Evolutionary conservation across 345 rosid genomes (phyloP), one percentile per base, ranked within the genome.

Genomic region (Eucalyptus cloeziana): DNA sequence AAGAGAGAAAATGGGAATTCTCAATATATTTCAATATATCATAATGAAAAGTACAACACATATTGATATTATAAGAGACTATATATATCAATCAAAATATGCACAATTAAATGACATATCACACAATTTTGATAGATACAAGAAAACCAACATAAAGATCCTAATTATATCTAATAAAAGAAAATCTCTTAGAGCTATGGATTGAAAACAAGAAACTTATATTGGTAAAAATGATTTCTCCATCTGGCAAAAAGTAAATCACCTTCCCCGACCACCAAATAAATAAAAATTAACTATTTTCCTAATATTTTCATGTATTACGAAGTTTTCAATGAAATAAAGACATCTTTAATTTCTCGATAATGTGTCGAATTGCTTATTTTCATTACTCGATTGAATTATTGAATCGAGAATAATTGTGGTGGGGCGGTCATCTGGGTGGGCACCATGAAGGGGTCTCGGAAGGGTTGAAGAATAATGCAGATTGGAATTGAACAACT

Each of bases 221-320:
- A 56, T 56, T 2, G 62, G 62, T 5, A 4, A 24, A 24, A 9
- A 2, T 56, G 62, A 56, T 22, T 56, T 22, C 30, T 56, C 6
- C 12, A 21, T 56, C 60, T 4, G 3, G 8, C 13, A 56, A 56
- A 56, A 56, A 22, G 13, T 8, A 56, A 56, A 56, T 56, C 62
- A 56, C 62, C 13, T 56, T 56, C 62, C 30, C 0, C 0, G 4
- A 56, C 1, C 0, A 56, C 12, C 13, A 24, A 24, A 56, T 24
- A 56, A 24, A 24, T 24, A 56, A 56, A 56, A 56, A 56, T 6
- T 9, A 56, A 56, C 5, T 24, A 24, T 24, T 56, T 0, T 56
- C 12, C 13, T 56, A 56, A 56, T 56, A 10, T 56, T 56, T 56
- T 56, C 6, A 56, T 24, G 27, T 56, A 56, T 9, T 56, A 56